Base-by-base conservation (phyloP, 129 eudicot genomes). In the Chrysanthemum lavandulifolium region DNA sequence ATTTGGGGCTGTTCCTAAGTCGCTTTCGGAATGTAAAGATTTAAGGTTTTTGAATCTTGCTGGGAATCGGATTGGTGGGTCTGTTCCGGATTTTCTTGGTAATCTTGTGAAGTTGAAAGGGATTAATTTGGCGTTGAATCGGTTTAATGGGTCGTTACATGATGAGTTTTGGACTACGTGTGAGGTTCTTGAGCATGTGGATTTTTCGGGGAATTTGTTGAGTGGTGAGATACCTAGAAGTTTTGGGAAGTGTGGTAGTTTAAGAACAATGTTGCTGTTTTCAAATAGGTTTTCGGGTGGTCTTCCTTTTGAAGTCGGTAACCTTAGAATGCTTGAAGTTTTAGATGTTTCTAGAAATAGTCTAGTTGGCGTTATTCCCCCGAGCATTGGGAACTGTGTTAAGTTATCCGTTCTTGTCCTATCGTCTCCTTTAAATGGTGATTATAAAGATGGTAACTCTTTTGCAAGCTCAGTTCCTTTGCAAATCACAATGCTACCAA, bases 291-390 rank as follows among this genome's bases (percentile, higher is more conserved):
- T 88, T 48, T 54, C 65, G 10, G 91, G 96, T 64, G 78, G 48
- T 61, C 69, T 88, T 54, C 96, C 96, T n/a, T 27, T 48, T 2
- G 84, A 83, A 71, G 81, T 88, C 71, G 89, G 89, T 23, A 48
- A 51, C 48, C 88, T 88, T 79, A 51, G 21, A 68, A 25, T 48
- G 69, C 96, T 88, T 47, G 87, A 86, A 79, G 84, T 86, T 73
- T 69, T 89, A 58, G 86, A 88, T 79, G 86, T 88, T 66, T 85
- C 94, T 8, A 73, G 82, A 72, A 84, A 87, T 61, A 76, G 59
- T 43, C 69, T 86, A 27, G 11, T 16, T 21, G 92, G 92, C 19
- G 67, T 23, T 51, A 80, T 86, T 80, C 88, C 89, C 11, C 0
- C 62, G 47, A 76, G 75, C 62, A 68, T 84, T 11, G 86, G 86